Evolutionary conservation across 2,329 filamentous ascomycete genomes (phyloP), one percentile per base, ranked within the genome.

Genomic region (Xylaria sp.): DNA sequence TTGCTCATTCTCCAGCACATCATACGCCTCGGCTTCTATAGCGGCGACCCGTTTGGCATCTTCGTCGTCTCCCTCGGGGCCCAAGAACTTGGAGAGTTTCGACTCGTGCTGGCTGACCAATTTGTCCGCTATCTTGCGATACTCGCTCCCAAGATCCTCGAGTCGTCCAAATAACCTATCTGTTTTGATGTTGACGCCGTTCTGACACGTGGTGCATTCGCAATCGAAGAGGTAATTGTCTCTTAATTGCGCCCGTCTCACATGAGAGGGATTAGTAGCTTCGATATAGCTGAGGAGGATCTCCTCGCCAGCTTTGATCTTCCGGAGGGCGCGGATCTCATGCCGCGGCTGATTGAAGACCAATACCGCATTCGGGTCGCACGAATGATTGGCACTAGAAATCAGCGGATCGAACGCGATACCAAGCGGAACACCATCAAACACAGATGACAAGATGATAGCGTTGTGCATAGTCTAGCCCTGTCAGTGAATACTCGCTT

Each of bases 211-310:
- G 47, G 67, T 63, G 67, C 83, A 85, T 40, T 71, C 71, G 72
- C 83, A 85, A 3, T 65, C 72, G 72, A 85, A 85, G 68, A 78
- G 78, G 74, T 83, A 84, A 5, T 73, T 75, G 28, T 76, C 67
- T 57, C 75, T 72, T 9, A 85, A 75, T 57, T 82, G 78, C 4
- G 70, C 72, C 63, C 82, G 81, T 6, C 83, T 77, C 4, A 80
- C 74, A 31, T 70, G 67, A 56, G 77, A 79, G 0, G 82, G 80
- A 47, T 80, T 78, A 2, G 79, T 81, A 35, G 72, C 72, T 60
- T 84, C 82, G 54, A 80, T 73, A 67, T 84, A 84, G 19, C 78
- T 80, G 63, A 83, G 79, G 63, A 77, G 78, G 37, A 85, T 76
- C 67, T 84, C 82, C 43, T 83, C 79, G 53, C 79, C 81, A 61